Evolutionary conservation across 2,329 filamentous ascomycete genomes (phyloP).

Genomic region (Alternaria alternata): DNA sequence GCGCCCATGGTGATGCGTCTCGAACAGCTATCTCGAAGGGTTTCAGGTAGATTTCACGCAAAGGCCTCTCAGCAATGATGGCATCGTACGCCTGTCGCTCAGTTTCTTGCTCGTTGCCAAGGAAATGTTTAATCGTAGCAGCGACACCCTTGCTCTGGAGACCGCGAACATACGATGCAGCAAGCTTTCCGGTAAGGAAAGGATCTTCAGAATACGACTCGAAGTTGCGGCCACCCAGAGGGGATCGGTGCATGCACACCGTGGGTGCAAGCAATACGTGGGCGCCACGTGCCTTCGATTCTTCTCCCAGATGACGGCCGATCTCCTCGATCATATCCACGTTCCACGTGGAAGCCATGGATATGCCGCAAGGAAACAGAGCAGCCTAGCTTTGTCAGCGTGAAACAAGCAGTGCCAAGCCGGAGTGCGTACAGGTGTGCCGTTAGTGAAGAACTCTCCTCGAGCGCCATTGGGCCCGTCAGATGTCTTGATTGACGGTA

Average conservation of each 20-base stretch:
- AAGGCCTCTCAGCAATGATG: conserved; percentile 68
- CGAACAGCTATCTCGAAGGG: conserved; percentile 77
- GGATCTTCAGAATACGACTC: conserved; percentile 89
- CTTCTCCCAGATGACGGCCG: conserved; percentile 74
- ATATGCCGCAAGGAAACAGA: conserved; percentile 80
- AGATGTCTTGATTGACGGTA: conserved; percentile 70
- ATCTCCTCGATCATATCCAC: conserved; percentile 72
- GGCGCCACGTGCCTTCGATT: conserved; percentile 76
- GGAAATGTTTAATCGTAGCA: conserved; percentile 81
- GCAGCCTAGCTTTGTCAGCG: conserved; percentile 64
- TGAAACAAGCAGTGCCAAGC: conserved; percentile 8
- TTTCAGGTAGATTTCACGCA: conserved; percentile 76
- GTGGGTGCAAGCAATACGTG: conserved; percentile 79
- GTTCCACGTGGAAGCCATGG: conserved; percentile 82
- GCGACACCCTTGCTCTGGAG: conserved; percentile 77
- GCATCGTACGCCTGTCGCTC: conserved; percentile 71
- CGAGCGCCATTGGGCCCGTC: conserved; percentile 76
- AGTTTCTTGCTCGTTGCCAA: conserved; percentile 78
- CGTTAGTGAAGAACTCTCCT: conserved; percentile 71
- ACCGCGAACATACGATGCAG: conserved; percentile 75
- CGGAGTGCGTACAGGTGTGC: conserved; percentile 49
- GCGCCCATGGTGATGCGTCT: conserved; percentile 71
- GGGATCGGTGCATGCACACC: conserved; percentile 82
- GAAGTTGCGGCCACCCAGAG: conserved; percentile 84
- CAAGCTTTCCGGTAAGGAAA: conserved; percentile 75